A percentile compares a stretch with the other conserved stretches of the same genome.
Evolutionary conservation across 2,329 filamentous ascomycete species (phyloP).

Genomic region (Geosmithia putterillii): DNA sequence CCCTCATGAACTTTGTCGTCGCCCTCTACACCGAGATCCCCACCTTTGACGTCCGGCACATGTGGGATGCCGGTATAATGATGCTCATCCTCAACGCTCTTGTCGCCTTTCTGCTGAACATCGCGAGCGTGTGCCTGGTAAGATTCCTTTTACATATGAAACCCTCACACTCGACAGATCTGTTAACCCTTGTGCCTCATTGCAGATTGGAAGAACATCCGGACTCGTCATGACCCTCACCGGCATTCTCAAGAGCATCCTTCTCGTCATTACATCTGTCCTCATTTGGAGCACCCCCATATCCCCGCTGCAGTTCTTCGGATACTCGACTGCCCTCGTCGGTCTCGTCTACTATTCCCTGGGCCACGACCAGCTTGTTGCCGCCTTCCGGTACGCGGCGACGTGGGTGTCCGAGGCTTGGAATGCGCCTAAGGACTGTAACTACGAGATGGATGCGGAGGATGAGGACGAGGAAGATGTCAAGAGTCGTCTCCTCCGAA

Average conservation of each 20-base stretch:
- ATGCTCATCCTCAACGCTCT: conserved; percentile 62
- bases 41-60: conserved; percentile 51
- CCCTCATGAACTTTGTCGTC: conserved; percentile 64
- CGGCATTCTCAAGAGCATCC: conserved; percentile 79
- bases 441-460: not conserved
- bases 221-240: conserved; percentile 76
- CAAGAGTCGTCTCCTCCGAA: not conserved
- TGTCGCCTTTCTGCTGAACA: conserved; percentile 69
- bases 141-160: conserved; percentile 15
- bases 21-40: conserved; percentile 58
- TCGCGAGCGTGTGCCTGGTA: conserved; percentile 79
- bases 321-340: conserved; percentile 58
- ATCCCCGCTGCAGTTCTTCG: conserved; percentile 58
- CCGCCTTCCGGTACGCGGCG: conserved; percentile 8
- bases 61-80: conserved; percentile 51
- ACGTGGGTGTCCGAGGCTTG: conserved; percentile 12
- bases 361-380: conserved; percentile 20
- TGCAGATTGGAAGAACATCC: conserved; percentile 76
- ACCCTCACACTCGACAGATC: not conserved
- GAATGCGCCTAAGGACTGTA: not conserved
- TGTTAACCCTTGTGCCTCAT: not conserved
- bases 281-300: conserved; percentile 67
- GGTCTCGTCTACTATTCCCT: conserved; percentile 38
- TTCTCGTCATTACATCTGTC: conserved; percentile 66
- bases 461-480: not conserved